These are phyloP conservation scores for Aspergillus mulundensis DNA, from an alignment of 495 filamentous ascomycete species.

Conservation along the genomic window DNA sequence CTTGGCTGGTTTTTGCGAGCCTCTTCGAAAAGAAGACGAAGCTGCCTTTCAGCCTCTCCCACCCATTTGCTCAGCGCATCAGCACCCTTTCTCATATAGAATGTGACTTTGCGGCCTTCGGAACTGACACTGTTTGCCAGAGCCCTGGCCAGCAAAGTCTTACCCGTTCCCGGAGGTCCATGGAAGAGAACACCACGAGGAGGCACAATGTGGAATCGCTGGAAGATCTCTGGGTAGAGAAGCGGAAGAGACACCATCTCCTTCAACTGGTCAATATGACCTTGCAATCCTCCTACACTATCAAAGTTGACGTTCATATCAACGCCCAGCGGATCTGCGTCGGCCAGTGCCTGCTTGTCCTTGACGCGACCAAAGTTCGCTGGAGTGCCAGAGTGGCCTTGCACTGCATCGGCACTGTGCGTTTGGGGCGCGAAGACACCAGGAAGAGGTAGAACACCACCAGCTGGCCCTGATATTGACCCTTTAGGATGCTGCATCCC, in stretches of 20 bases:
- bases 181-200: constrained; percentile 95
- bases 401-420: constrained; percentile 61
- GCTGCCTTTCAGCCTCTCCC: constrained; percentile 92
- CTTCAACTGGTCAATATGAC: constrained; percentile 92
- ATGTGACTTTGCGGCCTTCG: constrained; percentile 88
- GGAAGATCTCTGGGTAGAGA: constrained; percentile 93
- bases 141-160: constrained; percentile 89
- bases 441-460: constrained; percentile 60
- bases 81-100: constrained; percentile 98
- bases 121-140: constrained; percentile 76
- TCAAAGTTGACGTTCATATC: constrained; percentile 89
- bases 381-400: constrained; percentile 61
- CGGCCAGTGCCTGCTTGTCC: constrained; percentile 73
- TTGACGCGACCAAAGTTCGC: constrained; percentile 88
- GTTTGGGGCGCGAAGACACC: constrained; percentile 57
- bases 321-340: constrained; percentile 91
- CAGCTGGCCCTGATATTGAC: constrained; percentile 9
- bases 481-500: constrained; percentile 49
- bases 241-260: constrained; percentile 96
- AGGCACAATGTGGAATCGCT: constrained; percentile 83
- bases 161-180: constrained; percentile 95
- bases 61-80: constrained; percentile 99
- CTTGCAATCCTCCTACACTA: constrained; percentile 83
- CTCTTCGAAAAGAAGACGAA: constrained; percentile 91
- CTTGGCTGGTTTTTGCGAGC: constrained; percentile 91